Percentiles rank a stretch among this genome's conserved stretches.
These are phyloP conservation scores for Yarrowia keelungensis DNA, from an alignment of 805 yeast genomes.

Conservation along the genomic window DNA sequence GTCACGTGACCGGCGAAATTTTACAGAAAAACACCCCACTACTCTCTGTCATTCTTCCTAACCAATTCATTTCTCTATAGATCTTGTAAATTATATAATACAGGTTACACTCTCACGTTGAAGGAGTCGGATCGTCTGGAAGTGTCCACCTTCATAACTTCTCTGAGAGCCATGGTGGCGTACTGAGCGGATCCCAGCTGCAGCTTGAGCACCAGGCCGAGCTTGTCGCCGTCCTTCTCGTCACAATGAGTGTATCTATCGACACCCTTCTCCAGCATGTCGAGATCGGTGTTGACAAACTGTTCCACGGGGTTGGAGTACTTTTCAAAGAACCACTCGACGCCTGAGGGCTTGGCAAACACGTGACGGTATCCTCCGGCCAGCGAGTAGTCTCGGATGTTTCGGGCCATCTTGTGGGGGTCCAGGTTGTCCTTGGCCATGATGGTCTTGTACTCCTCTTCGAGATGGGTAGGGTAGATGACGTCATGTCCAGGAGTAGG, in stretches of 20 bases:
- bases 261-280: slow-evolving; percentile 53
- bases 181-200: slow-evolving; percentile 85
- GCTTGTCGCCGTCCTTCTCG: slow-evolving; percentile 54
- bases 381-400: slow-evolving; percentile 85
- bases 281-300: slow-evolving; percentile 79
- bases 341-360: slow-evolving; percentile 66
- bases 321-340: slow-evolving; percentile 67
- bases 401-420: slow-evolving; percentile 84
- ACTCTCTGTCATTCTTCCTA: too few relatives aligned
- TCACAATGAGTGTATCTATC: slow-evolving; percentile 45
- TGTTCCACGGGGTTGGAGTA: slow-evolving; percentile 73
- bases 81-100: not conserved
- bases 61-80: too few relatives aligned
- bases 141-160: slow-evolving; percentile 66
- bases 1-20: slow-evolving; percentile 7
- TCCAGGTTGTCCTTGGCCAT: slow-evolving; percentile 84
- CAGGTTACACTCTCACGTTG: slow-evolving; percentile 39
- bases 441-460: slow-evolving; percentile 63
- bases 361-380: slow-evolving; percentile 88
- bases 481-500: slow-evolving; percentile 98
- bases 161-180: slow-evolving; percentile 97
- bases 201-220: slow-evolving; percentile 77
- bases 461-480: slow-evolving; percentile 64
- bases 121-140: slow-evolving; percentile 46
- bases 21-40: too few relatives aligned